A percentile compares a stretch with the other conserved stretches of the same genome.
Evolutionary conservation across 176 grass and related monocot species (phyloP).

Genomic region (Zea mays): Zm-B73-REFERENCE-NAM-5.0 NC_050096.1:56404501-56405000

Average conservation of each 20-base stretch:
- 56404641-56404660: background rate
- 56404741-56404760: conserved; percentile 15
- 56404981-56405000: conserved; percentile 66
- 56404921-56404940: conserved; percentile 54
- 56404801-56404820: background rate
- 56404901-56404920: conserved; percentile 49
- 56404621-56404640: background rate
- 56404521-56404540: background rate
- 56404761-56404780: conserved; percentile 7
- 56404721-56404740: conserved; percentile 5
- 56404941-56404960: conserved; percentile 58
- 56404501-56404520: background rate
- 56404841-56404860: conserved; percentile 87
- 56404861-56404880: conserved; percentile 97
- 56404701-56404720: conserved; percentile 30
- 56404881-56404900: conserved; percentile 88
- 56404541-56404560: background rate
- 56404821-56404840: conserved; percentile 55
- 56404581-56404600: conserved; percentile 23
- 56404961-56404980: conserved; percentile 57
- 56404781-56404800: background rate
- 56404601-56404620: background rate
- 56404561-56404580: conserved; percentile 16
- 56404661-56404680: background rate
- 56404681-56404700: background rate